These are phyloP conservation scores for Sphagnurus paluster DNA, from an alignment of 1,284 basidiomycete genomes.

Conservation along the genomic window DNA sequence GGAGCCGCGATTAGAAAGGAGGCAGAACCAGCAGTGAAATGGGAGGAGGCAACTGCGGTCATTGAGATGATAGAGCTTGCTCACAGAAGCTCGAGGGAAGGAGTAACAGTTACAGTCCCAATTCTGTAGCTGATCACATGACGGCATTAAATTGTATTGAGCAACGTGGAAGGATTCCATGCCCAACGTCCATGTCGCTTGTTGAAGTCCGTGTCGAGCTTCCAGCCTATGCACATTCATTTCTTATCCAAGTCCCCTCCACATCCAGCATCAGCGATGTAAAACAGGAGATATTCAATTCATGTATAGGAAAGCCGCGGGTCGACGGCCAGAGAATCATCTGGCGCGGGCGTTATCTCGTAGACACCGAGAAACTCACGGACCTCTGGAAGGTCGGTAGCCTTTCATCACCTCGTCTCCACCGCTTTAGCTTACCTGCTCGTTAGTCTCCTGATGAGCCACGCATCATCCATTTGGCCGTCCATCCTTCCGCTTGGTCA, in stretches of 20 bases:
- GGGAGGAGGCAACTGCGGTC: conserved; percentile 66
- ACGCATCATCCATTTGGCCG: conserved; percentile 69
- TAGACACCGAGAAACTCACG: conserved; percentile 62
- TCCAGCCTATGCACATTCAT: conserved; percentile 69
- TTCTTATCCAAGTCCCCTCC: conserved; percentile 52
- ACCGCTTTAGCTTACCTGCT: conserved; percentile 19
- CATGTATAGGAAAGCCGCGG: conserved; percentile 65
- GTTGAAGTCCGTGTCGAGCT: conserved; percentile 68
- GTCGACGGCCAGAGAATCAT: conserved; percentile 73
- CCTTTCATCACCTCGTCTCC: conserved; percentile 10
- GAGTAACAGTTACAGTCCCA: conserved; percentile 37
- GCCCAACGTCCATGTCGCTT: conserved; percentile 33
- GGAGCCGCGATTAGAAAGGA: conserved; percentile 59
- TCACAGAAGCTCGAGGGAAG: conserved; percentile 61
- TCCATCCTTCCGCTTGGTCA: conserved; percentile 74
- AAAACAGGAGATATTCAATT: conserved; percentile 61
- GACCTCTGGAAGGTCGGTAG: conserved; percentile 67
- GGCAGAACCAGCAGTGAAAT: conserved; percentile 60
- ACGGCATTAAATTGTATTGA: conserved; percentile 17
- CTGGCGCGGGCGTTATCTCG: conserved; percentile 68
- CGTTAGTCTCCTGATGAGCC: conserved; percentile 54
- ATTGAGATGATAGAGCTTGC: conserved; percentile 78
- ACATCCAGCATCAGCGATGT: conserved; percentile 58
- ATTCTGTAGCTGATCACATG: conserved; percentile 24
- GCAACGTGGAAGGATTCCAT: conserved; percentile 27